Evolutionary conservation across 805 yeast species (phyloP).

Genomic region (Candida ulmi): DNA sequence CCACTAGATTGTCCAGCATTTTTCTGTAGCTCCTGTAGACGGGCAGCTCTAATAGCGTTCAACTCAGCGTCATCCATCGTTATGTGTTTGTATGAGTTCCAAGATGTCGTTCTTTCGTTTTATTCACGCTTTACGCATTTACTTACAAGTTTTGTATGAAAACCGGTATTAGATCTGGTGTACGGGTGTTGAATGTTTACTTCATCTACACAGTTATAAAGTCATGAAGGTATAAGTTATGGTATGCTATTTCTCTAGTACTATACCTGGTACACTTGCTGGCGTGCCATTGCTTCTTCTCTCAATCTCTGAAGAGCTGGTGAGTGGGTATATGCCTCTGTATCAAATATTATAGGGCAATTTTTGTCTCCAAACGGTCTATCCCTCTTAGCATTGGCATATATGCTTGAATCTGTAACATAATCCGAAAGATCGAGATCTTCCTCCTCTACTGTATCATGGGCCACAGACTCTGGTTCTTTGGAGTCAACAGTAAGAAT

Average conservation of each 20-base stretch:
- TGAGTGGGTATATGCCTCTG: slow-evolving; percentile 21
- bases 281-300: slow-evolving; percentile 18
- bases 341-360: slow-evolving; percentile 34
- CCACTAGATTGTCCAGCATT: slow-evolving; percentile 32
- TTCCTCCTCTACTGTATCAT: slow-evolving; percentile 3
- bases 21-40: slow-evolving; percentile 76
- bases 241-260: background rate
- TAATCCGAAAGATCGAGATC: slow-evolving; percentile 21
- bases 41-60: slow-evolving; percentile 88
- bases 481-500: slow-evolving; percentile 15
- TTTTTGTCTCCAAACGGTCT: slow-evolving; percentile 34
- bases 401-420: slow-evolving; percentile 29
- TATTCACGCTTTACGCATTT: background rate
- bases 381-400: slow-evolving; percentile 27
- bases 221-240: no score
- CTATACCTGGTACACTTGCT: slow-evolving; percentile 1
- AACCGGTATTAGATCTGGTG: no score
- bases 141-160: no score
- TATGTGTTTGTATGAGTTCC: no score
- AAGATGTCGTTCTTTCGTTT: background rate
- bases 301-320: slow-evolving; percentile 23
- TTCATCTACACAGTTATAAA: background rate
- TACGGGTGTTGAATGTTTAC: background rate
- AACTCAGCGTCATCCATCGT: slow-evolving; percentile 82
- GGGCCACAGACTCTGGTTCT: slow-evolving; percentile 1